These are phyloP conservation scores for Thalassiosira hispida DNA, from an alignment of 352 stramenopile genomes.

Conservation along the genomic window DNA sequence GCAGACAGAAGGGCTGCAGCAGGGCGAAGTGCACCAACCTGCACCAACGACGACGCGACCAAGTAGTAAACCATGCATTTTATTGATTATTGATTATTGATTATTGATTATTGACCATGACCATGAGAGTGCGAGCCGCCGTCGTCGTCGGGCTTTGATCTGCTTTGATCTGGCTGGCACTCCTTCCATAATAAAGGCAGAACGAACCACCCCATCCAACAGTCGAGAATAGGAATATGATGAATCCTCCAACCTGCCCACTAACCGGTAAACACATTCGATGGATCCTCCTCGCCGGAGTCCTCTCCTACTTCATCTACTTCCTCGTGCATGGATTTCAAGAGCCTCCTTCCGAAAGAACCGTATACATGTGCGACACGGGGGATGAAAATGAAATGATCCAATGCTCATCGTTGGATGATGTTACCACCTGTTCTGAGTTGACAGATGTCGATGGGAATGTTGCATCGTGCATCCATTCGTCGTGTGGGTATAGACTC, in stretches of 20 bases:
- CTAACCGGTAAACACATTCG: slow-evolving; percentile 33
- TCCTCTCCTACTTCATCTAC: slow-evolving; percentile 31
- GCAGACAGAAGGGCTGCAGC: too few species aligned
- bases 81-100: too few species aligned
- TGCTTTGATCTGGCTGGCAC: too few species aligned
- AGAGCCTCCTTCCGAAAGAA: not conserved
- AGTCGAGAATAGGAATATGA: too few species aligned
- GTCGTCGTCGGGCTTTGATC: too few species aligned
- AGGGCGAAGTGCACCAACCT: too few species aligned
- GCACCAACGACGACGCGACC: too few species aligned
- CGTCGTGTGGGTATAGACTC: slow-evolving; percentile 45
- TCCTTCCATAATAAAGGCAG: too few species aligned
- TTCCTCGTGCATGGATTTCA: slow-evolving; percentile 27
- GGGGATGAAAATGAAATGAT: slow-evolving; percentile 11
- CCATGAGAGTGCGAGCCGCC: too few species aligned
- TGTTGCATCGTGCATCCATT: slow-evolving; percentile 36
- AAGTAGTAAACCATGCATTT: too few species aligned
- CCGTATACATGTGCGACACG: slow-evolving; percentile 47
- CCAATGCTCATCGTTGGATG: slow-evolving; percentile 33
- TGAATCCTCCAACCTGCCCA: slow-evolving; percentile 1
- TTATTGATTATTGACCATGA: too few species aligned
- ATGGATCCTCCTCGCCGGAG: slow-evolving; percentile 30
- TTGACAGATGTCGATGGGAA: slow-evolving; percentile 22
- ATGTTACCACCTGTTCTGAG: slow-evolving; percentile 30
- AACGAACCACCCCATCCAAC: too few species aligned